Evolutionary conservation across 2,329 filamentous ascomycete genomes (phyloP), one percentile per base, ranked within the genome.

Genomic region (Botrytis paeoniae): DNA sequence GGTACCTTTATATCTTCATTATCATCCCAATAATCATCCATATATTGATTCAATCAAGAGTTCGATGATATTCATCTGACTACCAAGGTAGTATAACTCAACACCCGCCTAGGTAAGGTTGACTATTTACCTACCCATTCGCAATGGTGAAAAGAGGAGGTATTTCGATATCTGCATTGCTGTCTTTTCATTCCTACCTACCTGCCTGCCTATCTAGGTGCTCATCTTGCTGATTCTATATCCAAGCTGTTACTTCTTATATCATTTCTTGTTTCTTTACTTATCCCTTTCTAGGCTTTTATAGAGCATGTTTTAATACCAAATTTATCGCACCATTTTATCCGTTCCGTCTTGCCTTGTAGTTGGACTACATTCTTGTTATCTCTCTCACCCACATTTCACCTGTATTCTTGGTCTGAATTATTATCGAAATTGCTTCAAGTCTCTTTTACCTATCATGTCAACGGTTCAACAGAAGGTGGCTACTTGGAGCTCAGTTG

Each of bases 401-500:
- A 22, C n/a, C 25, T 63, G 4, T 43, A 16, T 43, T 43, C 2
- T 29, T 20, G 22, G 12, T 35, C 57, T 51, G 12, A 29, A 14
- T 43, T 48, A 9, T 16, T 25, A 68, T 22, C 20, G 35, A 29
- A 2, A 22, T 29, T 41, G 39, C n/a, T 45, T 45, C 29, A n/a
- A 41, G 48, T 25, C 37, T 43, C 10, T 25, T 69, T 25, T 10
- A 32, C 37, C 35, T 57, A 41, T 37, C 54, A 72, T 69, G 69
- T 25, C 68, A 37, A 57, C 62, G 35, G 2, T 60, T 62, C 70
- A 72, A 71, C 79, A 80, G 48, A 79, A 77, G 69, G 75, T 73
- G 61, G 75, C 79, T 7, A 69, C 75, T 54, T 70, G 80, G 65
- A 84, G 82, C 74, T 89, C 89, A 43, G 77, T 88, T 54, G 83